Evolutionary conservation across 345 rosid species (phyloP), one percentile per base, ranked within the genome.

Genomic region (Bruguiera sexangula): DNA sequence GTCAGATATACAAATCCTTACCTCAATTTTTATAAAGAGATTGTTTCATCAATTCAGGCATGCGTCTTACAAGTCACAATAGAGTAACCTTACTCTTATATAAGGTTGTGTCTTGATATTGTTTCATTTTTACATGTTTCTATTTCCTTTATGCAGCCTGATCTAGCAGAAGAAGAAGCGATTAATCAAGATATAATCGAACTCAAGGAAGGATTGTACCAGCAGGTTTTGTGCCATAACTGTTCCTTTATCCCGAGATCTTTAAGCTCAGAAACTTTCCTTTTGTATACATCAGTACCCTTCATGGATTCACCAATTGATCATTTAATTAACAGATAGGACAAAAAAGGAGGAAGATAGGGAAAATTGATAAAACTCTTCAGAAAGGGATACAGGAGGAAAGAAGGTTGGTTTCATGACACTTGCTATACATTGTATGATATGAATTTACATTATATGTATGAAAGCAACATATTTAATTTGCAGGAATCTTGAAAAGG

Each of bases 141-240:
- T 37, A 68, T 50, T 77, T 55, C 65, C 62, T 27, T 60, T 50
- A 21, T 81, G 76, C 89, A 95, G 99, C 99, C 96, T 82, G 98
- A 91, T 83, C 84, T 89, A 46, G 81, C 96, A 24, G 98, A 92
- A 77, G 92, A 71, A 72, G 89, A 87, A 78, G 75, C 80, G 62
- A 79, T 96, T 68, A 83, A 80, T 77, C 88, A 84, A 63, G 86
- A 86, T 79, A 84, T 89, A 73, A 55, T 80, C 75, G 87, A 87
- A 76, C 87, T 92, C 67, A 82, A 89, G 83, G 91, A 82, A 77
- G 82, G 84, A 63, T 81, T 96, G 55, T 73, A 77, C 76, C 82
- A 84, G 72, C 91, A 92, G 99, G 99, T 96, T 71, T n/a, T 71
- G 54, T 63, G 31, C 60, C 51, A 32, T 16, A 8, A 54, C 8